These are phyloP conservation scores for Pythium vanterpoolii DNA, from an alignment of 352 stramenopile species.

Conservation along the genomic window DNA sequence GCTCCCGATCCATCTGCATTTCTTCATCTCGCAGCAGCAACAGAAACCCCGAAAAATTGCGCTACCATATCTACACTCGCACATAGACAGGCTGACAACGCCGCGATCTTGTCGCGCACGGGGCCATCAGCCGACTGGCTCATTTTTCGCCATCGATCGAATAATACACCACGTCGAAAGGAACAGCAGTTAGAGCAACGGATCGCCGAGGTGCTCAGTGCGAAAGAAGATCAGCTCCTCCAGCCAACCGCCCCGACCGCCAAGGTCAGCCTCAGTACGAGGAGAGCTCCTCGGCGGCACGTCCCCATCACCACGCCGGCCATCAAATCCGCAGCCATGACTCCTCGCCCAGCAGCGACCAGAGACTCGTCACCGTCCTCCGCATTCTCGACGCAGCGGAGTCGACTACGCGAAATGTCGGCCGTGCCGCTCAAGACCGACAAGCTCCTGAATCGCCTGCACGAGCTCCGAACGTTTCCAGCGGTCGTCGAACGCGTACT, in stretches of 20 bases:
- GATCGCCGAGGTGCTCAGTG: conserved; percentile 21
- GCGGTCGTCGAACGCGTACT: conserved; percentile 51
- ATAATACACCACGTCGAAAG: conserved; percentile 36
- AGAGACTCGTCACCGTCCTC: background rate
- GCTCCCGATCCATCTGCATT: background rate
- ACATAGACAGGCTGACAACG: conserved; percentile 18
- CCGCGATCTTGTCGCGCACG: conserved; percentile 23
- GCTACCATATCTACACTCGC: background rate
- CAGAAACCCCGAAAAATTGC: background rate
- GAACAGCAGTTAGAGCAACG: conserved; percentile 45
- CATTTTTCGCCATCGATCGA: conserved; percentile 48
- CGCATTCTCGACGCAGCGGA: conserved; percentile 13
- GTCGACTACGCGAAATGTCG: conserved; percentile 41
- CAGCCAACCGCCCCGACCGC: background rate
- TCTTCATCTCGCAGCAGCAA: background rate
- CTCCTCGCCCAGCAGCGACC: background rate
- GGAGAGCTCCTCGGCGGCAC: background rate
- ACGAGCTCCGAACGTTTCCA: conserved; percentile 53
- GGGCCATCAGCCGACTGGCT: conserved; percentile 51
- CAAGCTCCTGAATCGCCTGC: conserved; percentile 48
- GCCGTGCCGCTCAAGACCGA: conserved; percentile 46
- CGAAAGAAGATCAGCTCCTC: conserved; percentile 3
- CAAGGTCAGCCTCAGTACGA: background rate
- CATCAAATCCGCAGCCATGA: background rate
- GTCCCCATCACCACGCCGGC: background rate